A percentile compares a stretch with the other conserved stretches of the same genome.
Evolutionary conservation across 2,329 filamentous ascomycete genomes (phyloP).

Genomic region (Beauveria asiatica): DNA sequence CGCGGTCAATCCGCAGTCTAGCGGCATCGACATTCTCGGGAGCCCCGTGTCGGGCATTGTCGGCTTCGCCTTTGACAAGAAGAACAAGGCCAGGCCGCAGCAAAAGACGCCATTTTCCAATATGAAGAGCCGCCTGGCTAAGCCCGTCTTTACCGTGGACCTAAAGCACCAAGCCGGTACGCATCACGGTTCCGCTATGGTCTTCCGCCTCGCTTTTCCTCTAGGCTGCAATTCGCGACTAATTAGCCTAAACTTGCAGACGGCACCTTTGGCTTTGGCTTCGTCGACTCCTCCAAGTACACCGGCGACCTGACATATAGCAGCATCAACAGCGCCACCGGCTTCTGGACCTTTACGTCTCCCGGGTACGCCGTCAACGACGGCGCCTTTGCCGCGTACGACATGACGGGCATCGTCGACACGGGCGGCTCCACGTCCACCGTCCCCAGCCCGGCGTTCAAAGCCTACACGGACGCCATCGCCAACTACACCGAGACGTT

Average conservation of each 20-base stretch:
- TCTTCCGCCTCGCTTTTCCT: background rate
- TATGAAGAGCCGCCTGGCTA: constrained; percentile 15
- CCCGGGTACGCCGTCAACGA: constrained; percentile 17
- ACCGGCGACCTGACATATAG: constrained; percentile 53
- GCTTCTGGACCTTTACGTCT: constrained; percentile 49
- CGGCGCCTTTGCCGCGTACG: constrained; percentile 25
- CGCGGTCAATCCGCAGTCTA: constrained; percentile 31
- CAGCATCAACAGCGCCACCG: constrained; percentile 49
- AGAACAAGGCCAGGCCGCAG: constrained; percentile 34
- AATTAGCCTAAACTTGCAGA: constrained; percentile 16
- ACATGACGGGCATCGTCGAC: constrained; percentile 40
- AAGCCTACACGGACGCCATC: constrained; percentile 28
- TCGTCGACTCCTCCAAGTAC: constrained; percentile 56
- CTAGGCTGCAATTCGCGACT: background rate
- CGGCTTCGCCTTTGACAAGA: constrained; percentile 29
- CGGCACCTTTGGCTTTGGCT: constrained; percentile 67
- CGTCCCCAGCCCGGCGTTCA: constrained; percentile 34
- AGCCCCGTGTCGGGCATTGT: constrained; percentile 2
- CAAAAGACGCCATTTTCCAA: constrained; percentile 37
- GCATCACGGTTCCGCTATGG: background rate
- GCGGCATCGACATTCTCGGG: constrained; percentile 38
- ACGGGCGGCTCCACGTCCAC: constrained; percentile 56
- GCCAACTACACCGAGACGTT: constrained; percentile 40
- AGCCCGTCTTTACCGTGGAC: constrained; percentile 57
- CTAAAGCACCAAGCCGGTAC: constrained; percentile 41